Base-by-base conservation (phyloP, 2,329 filamentous ascomycete genomes). In the Colletotrichum trifolii region DNA sequence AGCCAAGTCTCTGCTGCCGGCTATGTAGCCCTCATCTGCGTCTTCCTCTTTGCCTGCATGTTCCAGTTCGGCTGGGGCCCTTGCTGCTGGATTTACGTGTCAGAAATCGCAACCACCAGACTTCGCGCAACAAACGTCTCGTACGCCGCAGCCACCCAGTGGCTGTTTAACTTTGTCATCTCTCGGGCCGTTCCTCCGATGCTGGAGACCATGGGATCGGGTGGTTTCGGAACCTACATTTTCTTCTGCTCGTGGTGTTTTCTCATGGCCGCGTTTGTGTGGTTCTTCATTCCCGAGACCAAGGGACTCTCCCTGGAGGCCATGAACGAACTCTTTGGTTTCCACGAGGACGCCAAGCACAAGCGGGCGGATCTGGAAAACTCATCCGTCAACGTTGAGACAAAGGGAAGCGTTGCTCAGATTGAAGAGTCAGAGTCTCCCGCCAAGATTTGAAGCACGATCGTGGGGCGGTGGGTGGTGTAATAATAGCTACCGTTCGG, bases 101-200 rank as follows among this genome's bases (percentile, higher is more conserved):
- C 77, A 1, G 81, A 84, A 67, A 84, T 84, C 57, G 83, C 82
- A 74, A 81, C 72, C 25, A 85, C 87, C 0, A 80, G 89, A 15
- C 69, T 78, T n/a, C 1, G 74, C 71, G 47, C 75, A 70, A 70
- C 76, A 60, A 89, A 89, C 68, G 87, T 90, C 34, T 81, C 86
- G 3, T 79, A 89, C 52, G 87, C 84, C 0, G 86, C 87, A 2
- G 86, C 86, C 2, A 88, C 85, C 1, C 86, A 89, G 71, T 88
- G 87, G 87, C 72, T 89, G 1, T 89, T 89, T 75, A 89, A 90
- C 70, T 87, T 90, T 61, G 86, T 89, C 13, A 85, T 91, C 57
- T 86, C 87, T 9, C 79, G 86, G 48, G 86, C 87, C 8, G 87
- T 88, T 4, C 88, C 87, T 0, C 85, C 84, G 65, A 91, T 91